Conservation (phyloP, 176 grass and related monocot species). For the Calamus simplicifolius region DNA sequence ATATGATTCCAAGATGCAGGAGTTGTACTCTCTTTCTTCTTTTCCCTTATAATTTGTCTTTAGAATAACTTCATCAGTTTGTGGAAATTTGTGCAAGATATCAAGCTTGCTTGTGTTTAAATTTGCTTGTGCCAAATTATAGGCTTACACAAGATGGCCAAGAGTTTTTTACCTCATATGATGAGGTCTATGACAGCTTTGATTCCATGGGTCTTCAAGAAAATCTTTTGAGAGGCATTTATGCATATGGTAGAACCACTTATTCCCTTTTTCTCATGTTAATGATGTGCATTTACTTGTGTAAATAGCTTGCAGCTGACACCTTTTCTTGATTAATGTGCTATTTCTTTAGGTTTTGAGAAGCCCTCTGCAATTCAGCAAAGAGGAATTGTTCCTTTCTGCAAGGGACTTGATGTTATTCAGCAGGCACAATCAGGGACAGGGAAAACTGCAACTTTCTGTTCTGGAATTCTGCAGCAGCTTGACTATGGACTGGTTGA, state of each 20-base stretch:
- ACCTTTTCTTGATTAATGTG: too few species aligned
- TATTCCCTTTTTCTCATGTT: too few species aligned
- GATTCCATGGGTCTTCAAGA: conserved; percentile 10
- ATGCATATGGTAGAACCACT: background rate
- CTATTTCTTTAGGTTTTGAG: conserved; percentile 1
- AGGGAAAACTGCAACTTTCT: conserved; percentile 6
- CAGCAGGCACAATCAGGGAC: conserved; percentile 10
- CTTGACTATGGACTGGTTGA: conserved; percentile 6
- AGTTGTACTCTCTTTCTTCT: background rate
- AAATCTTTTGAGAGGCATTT: conserved; percentile 11
- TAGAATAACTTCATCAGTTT: background rate
- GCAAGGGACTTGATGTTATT: conserved; percentile 9
- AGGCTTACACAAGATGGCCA: conserved; percentile 8
- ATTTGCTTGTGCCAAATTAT: background rate
- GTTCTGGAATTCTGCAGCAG: conserved; percentile 10
- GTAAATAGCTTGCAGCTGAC: too few species aligned
- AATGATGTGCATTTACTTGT: too few species aligned
- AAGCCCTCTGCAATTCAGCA: conserved; percentile 14
- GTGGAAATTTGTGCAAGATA: too few species aligned
- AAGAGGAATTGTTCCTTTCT: conserved; percentile 8
- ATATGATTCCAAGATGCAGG: too few species aligned
- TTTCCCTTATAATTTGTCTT: background rate
- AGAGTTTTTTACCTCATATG: conserved; percentile 2
- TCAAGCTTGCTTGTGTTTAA: too few species aligned
- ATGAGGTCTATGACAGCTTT: conserved; percentile 6